These are phyloP conservation scores for Populus hybrid DNA, from an alignment of 441 rosid genomes.

Conservation along the genomic window DNA sequence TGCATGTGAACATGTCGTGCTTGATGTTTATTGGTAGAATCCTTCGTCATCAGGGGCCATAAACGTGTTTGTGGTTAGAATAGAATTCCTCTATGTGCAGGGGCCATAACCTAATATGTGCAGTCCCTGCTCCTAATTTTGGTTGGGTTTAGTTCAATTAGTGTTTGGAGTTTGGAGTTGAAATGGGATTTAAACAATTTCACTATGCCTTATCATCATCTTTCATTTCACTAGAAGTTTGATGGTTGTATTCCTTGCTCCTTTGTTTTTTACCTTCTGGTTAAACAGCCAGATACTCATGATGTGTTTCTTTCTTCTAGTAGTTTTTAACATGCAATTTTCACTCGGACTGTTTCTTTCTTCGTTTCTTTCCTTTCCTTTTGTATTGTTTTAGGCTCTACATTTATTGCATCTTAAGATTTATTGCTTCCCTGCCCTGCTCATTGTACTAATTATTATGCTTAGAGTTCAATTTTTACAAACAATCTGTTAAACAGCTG, in stretches of 20 bases:
- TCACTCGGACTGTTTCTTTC: neutral
- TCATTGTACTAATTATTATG: neutral
- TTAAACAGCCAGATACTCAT: neutral
- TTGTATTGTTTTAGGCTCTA: neutral
- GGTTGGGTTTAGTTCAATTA: neutral
- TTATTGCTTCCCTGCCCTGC: neutral
- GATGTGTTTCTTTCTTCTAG: neutral
- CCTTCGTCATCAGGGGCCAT: neutral
- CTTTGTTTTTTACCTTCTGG: neutral
- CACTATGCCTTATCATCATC: neutral
- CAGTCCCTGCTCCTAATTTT: neutral
- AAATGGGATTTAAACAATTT: neutral
- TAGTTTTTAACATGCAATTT: neutral
- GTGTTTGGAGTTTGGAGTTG: neutral
- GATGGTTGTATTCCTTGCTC: neutral
- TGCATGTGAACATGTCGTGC: too few relatives aligned
- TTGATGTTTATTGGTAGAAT: neutral
- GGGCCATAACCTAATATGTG: too few relatives aligned
- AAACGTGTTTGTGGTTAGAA: neutral
- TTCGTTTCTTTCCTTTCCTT: neutral
- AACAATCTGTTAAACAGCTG: neutral
- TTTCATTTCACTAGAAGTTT: neutral
- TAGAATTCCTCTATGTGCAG: neutral
- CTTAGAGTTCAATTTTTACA: neutral
- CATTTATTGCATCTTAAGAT: neutral